phyloP scores from a whole-genome alignment of 2,329 filamentous ascomycete species.

The Lachnellula cervina region DNA sequence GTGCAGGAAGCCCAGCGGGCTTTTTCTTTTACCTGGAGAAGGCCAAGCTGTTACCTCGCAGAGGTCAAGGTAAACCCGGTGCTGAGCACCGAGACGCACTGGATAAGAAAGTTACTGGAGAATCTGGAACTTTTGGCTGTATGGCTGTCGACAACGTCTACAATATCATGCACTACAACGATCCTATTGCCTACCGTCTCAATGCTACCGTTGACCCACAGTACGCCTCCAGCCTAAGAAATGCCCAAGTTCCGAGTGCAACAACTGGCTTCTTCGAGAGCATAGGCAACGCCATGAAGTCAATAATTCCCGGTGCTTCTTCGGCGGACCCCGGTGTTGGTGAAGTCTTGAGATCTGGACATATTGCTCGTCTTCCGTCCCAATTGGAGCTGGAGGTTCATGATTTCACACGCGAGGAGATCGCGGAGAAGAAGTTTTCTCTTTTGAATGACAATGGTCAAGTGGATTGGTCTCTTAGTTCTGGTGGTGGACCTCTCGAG shows the following conservation, averaged over 20 bases:
- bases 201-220: constrained; percentile 82
- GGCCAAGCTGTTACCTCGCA: constrained; percentile 66
- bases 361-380: constrained; percentile 48
- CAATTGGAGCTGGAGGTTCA: constrained; percentile 91
- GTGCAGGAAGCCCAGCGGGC: constrained; percentile 83
- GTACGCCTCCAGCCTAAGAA: constrained; percentile 72
- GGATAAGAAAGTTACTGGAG: constrained; percentile 62
- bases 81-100: constrained; percentile 58
- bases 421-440: constrained; percentile 83
- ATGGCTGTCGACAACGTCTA: constrained; percentile 94
- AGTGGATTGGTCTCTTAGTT: constrained; percentile 82
- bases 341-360: constrained; percentile 27
- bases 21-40: constrained; percentile 89
- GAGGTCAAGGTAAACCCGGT: constrained; percentile 70
- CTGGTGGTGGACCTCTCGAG: constrained; percentile 80
- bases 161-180: constrained; percentile 71
- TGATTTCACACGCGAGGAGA: constrained; percentile 86
- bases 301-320: constrained; percentile 51
- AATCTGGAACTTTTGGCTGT: constrained; percentile 78
- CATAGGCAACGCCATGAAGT: constrained; percentile 57
- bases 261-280: constrained; percentile 61
- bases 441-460: constrained; percentile 95
- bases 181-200: constrained; percentile 82
- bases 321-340: constrained; percentile 35
- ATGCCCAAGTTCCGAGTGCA: constrained; percentile 72